These are phyloP conservation scores for Thalia dealbata DNA, from an alignment of 176 grass and related monocot genomes.

Conservation along the genomic window DNA sequence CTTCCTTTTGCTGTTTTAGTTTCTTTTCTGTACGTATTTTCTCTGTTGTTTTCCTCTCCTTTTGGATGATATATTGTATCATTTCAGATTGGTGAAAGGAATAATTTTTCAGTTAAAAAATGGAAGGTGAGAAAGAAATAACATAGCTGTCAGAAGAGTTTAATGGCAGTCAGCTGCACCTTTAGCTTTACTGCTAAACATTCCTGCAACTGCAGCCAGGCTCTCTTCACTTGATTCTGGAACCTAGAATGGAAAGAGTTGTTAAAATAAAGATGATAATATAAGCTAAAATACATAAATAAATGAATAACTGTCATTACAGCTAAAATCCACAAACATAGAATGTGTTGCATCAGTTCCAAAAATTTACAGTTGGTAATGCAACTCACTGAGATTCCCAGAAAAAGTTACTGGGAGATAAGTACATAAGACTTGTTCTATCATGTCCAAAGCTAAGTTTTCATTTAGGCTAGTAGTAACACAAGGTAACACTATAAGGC, in stretches of 20 bases:
- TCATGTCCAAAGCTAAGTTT: background rate
- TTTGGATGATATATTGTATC: no score
- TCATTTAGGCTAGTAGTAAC: background rate
- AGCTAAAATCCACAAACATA: background rate
- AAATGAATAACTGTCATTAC: background rate
- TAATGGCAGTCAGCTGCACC: conserved; percentile 22
- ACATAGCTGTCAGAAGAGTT: background rate
- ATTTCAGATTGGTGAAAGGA: no score
- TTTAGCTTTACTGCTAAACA: conserved; percentile 99
- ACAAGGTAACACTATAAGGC: background rate
- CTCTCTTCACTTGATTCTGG: conserved; percentile 94
- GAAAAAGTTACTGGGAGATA: no score
- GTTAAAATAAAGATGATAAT: conserved; percentile 20
- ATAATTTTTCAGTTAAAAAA: no score
- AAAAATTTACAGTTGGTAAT: background rate
- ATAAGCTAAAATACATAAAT: background rate
- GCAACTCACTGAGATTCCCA: no score
- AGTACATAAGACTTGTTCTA: background rate
- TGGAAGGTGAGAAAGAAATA: background rate
- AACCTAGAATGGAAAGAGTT: conserved; percentile 40
- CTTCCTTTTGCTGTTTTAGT: no score
- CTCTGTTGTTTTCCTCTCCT: no score
- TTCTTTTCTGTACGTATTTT: no score
- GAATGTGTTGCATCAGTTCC: background rate
- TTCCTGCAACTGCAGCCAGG: conserved; percentile 88